Evolutionary conservation across 352 stramenopile genomes (phyloP).

Genomic region (Globisporangium camurandrum): DNA sequence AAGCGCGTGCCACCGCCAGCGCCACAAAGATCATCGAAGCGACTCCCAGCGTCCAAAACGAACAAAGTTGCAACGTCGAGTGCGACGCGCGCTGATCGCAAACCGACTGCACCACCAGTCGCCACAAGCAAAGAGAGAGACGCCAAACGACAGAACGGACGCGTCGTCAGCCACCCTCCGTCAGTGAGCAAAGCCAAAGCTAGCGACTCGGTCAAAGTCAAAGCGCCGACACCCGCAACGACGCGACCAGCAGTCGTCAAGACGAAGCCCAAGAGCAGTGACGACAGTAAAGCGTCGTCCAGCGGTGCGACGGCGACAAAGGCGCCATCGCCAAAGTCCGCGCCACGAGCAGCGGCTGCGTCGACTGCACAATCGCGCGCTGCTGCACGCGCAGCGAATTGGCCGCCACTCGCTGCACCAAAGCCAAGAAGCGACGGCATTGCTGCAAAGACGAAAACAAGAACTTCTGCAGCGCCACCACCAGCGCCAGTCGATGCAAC

Average conservation of each 20-base stretch:
- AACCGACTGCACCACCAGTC: too few relatives aligned
- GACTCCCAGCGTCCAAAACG: background rate
- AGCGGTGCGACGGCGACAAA: background rate
- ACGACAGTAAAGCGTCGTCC: background rate
- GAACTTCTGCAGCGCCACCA: background rate
- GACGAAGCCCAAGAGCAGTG: background rate
- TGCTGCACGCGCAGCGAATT: background rate
- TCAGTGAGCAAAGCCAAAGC: background rate
- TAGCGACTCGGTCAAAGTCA: slow-evolving; percentile 6
- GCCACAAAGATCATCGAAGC: background rate
- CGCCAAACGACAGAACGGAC: slow-evolving; percentile 2
- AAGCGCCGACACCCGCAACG: background rate
- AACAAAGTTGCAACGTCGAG: background rate
- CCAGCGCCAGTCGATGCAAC: slow-evolving; percentile 7
- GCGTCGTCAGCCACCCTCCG: background rate
- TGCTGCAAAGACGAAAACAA: background rate
- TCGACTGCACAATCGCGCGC: background rate
- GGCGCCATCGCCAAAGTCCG: slow-evolving; percentile 1
- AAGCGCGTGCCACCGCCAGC: background rate
- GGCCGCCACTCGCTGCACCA: background rate
- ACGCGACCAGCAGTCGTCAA: background rate
- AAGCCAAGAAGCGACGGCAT: background rate
- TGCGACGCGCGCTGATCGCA: background rate
- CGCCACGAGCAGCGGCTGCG: background rate
- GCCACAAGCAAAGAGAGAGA: too few relatives aligned